Conservation (phyloP, 495 filamentous ascomycete genomes). For the Thozetella sp. region DNA sequence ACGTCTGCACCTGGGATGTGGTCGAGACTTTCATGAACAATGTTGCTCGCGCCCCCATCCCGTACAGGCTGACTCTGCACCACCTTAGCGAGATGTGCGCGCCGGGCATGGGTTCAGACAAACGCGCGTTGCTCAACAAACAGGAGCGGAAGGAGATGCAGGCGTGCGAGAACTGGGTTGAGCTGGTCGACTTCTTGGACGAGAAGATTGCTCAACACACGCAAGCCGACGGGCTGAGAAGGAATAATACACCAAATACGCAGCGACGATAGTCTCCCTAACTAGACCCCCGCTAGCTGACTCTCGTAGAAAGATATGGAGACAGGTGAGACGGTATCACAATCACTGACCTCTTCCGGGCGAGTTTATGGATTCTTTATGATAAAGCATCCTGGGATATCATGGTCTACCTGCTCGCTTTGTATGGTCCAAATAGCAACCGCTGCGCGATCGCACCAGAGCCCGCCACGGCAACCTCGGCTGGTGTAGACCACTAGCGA, state of each 20-base stretch:
- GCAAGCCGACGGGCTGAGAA: neutral
- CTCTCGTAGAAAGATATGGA: no score
- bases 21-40: slow-evolving; percentile 60
- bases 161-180: slow-evolving; percentile 51
- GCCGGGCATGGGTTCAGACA: slow-evolving; percentile 47
- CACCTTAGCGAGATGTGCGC: slow-evolving; percentile 66
- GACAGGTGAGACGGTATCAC: no score
- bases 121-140: slow-evolving; percentile 47
- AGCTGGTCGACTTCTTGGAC: slow-evolving; percentile 64
- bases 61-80: slow-evolving; percentile 60
- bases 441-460: neutral
- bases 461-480: neutral
- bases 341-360: no score
- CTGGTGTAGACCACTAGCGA: no score
- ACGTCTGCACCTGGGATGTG: slow-evolving; percentile 58
- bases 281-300: no score
- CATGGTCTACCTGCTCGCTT: neutral
- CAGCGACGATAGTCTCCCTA: no score
- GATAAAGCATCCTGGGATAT: slow-evolving; percentile 1
- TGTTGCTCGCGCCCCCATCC: slow-evolving; percentile 52
- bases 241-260: slow-evolving; percentile 4
- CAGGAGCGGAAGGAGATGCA: slow-evolving; percentile 53
- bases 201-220: slow-evolving; percentile 21
- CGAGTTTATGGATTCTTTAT: neutral
- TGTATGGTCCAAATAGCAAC: neutral